These are phyloP conservation scores for Cladorrhinum samala DNA, from an alignment of 495 filamentous ascomycete species.

Conservation along the genomic window DNA sequence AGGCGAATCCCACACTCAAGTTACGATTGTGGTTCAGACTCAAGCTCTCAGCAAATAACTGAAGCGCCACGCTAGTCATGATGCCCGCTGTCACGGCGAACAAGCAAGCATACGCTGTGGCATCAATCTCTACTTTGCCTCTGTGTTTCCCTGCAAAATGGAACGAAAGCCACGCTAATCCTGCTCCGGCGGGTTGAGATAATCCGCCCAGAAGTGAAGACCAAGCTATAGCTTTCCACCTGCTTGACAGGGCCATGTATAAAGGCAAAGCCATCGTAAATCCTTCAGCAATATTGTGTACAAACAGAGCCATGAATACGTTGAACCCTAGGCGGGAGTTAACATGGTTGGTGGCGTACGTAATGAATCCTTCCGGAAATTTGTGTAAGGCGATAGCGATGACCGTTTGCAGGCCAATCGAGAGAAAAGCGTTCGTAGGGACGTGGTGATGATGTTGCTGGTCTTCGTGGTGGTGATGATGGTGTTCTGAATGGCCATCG, in stretches of 20 bases:
- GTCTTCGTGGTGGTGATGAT: slow-evolving; percentile 25
- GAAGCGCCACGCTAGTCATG: slow-evolving; percentile 87
- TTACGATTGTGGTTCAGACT: slow-evolving; percentile 71
- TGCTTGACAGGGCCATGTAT: slow-evolving; percentile 75
- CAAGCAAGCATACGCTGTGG: slow-evolving; percentile 77
- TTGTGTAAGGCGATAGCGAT: slow-evolving; percentile 95
- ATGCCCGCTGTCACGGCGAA: slow-evolving; percentile 89
- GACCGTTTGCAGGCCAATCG: slow-evolving; percentile 86
- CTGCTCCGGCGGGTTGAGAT: slow-evolving; percentile 81
- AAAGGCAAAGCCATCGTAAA: slow-evolving; percentile 90
- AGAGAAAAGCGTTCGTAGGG: slow-evolving; percentile 87
- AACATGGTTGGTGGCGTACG: slow-evolving; percentile 95
- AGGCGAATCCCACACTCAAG: slow-evolving; percentile 77
- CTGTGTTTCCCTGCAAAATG: slow-evolving; percentile 45
- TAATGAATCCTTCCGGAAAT: slow-evolving; percentile 96
- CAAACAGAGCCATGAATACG: slow-evolving; percentile 91
- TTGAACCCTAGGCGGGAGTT: slow-evolving; percentile 80
- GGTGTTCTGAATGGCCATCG: slow-evolving; percentile 11
- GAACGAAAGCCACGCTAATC: slow-evolving; percentile 78
- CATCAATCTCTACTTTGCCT: slow-evolving; percentile 47
- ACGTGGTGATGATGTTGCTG: slow-evolving; percentile 87
- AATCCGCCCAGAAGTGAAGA: slow-evolving; percentile 76
- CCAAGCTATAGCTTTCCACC: slow-evolving; percentile 76
- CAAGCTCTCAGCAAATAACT: slow-evolving; percentile 82
- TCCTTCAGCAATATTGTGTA: slow-evolving; percentile 96